Conservation (phyloP, 2,329 filamentous ascomycete species). For the Xylaria sp. region DNA sequence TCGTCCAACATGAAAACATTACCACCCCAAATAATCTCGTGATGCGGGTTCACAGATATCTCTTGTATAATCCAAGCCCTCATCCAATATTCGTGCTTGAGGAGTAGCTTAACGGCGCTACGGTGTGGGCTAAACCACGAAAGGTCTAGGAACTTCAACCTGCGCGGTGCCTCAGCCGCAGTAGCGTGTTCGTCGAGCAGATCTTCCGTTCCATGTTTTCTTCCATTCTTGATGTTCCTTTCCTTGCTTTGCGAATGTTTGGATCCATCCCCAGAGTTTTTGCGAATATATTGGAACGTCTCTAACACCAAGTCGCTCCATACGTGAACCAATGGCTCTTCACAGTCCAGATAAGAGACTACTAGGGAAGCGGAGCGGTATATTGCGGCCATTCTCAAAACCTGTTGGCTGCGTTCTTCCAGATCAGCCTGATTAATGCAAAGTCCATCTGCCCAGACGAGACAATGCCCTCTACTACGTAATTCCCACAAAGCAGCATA, state of each 20-base stretch:
- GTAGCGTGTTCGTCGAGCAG: neutral
- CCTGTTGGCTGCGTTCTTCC: constrained; percentile 2
- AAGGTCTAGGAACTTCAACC: neutral
- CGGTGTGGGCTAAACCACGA: neutral
- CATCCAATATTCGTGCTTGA: constrained; percentile 2
- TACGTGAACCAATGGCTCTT: neutral
- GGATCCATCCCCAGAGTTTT: neutral
- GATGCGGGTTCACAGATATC: neutral
- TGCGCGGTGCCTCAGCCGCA: neutral
- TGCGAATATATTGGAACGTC: neutral
- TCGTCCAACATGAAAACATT: neutral
- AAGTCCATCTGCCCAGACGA: constrained; percentile 2
- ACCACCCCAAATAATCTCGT: neutral
- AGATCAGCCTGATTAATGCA: constrained; percentile 1
- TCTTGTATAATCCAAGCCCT: constrained; percentile 9
- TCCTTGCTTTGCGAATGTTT: neutral
- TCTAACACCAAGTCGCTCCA: neutral
- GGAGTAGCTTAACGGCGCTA: neutral
- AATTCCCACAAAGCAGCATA: neutral
- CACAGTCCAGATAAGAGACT: neutral
- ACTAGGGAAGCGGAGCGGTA: neutral
- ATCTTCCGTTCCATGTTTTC: neutral
- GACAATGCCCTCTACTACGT: neutral
- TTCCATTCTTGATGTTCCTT: neutral
- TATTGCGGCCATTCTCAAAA: neutral